Evolutionary conservation across 2,329 filamentous ascomycete species (phyloP), one percentile per base, ranked within the genome.

Genomic region (Epichloe gansuensis): DNA sequence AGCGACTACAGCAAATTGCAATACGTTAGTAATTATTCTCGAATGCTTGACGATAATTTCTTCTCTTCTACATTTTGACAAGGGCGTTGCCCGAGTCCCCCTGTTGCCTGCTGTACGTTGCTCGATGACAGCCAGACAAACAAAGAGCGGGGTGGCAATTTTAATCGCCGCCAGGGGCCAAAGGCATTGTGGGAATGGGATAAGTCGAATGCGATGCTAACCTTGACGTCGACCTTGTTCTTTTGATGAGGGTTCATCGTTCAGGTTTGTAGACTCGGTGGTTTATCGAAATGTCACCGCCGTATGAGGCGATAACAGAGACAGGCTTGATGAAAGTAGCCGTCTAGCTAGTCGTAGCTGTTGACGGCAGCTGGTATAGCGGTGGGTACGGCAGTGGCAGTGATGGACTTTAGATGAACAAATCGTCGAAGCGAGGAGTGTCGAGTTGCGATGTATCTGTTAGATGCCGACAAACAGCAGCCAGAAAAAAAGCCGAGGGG

Each of bases 181-280:
- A 27, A 40, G 45, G n/a, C 9, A 27, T 23, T 17, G 3, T 31
- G 34, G 12, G 25, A 4, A 23, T 27, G 17, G 21, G 41, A 54
- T 17, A 2, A 25, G 5, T 17, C 15, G 15, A 8, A 13, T 6
- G 17, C n/a, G 25, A 80, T 44, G n/a, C 87, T 75, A 74, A 96
- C 93, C 76, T 80, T 90, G 72, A 96, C 79, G 72, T 98, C 93
- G 64, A 97, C 80, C 78, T 98, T 97, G 79, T 96, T 96, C 80
- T 95, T 90, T 78, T 96, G 88, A 70, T 90, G 89, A 62, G 91
- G 91, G 70, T 96, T 96, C 89, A 97, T 94, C 59, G 61, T 76
- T 51, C 52, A 23, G 47, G 52, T 17, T 23, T 51, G 13, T 40
- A 13, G 41, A 34, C 25, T 36, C 35, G 49, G n/a, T 9, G 12